Conservation (phyloP, 2,329 filamentous ascomycete species). For the Trichoderma afroharzianum region DNA sequence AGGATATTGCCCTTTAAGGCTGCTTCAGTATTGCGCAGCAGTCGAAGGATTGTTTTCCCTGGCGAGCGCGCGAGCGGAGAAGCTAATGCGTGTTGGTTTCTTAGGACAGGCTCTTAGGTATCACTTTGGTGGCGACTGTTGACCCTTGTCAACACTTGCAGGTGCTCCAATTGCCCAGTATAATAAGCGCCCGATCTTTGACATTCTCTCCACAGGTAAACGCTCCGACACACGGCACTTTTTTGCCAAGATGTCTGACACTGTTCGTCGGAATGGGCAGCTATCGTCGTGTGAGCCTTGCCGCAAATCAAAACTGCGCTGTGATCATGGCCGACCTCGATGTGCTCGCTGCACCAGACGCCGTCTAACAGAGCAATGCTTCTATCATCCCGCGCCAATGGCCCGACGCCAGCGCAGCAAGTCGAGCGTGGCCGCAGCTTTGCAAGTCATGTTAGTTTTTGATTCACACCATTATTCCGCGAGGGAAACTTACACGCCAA, state of each 20-base stretch:
- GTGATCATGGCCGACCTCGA: not conserved
- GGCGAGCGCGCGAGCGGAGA: too few relatives aligned
- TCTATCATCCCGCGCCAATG: not conserved
- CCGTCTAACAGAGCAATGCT: not conserved
- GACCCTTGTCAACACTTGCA: not conserved
- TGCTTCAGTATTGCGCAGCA: too few relatives aligned
- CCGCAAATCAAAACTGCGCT: not conserved
- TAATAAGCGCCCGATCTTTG: not conserved
- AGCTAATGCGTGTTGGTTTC: too few relatives aligned
- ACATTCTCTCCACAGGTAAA: not conserved
- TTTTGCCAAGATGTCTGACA: not conserved
- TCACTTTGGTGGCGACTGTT: too few relatives aligned
- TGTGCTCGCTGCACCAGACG: constrained; percentile 1
- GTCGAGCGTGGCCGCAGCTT: not conserved
- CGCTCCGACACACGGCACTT: not conserved
- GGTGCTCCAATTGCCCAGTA: not conserved
- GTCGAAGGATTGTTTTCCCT: too few relatives aligned
- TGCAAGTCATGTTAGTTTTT: not conserved
- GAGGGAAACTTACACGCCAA: not conserved
- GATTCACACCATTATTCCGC: not conserved
- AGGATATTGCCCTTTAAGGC: too few relatives aligned
- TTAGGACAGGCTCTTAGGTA: too few relatives aligned
- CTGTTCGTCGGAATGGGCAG: not conserved
- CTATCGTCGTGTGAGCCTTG: not conserved
- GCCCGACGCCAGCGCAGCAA: not conserved